A percentile compares a stretch with the other conserved stretches of the same genome.
Evolutionary conservation across 192 early-diverging fungal species (phyloP).

Genomic region (Backusella westeae): DNA sequence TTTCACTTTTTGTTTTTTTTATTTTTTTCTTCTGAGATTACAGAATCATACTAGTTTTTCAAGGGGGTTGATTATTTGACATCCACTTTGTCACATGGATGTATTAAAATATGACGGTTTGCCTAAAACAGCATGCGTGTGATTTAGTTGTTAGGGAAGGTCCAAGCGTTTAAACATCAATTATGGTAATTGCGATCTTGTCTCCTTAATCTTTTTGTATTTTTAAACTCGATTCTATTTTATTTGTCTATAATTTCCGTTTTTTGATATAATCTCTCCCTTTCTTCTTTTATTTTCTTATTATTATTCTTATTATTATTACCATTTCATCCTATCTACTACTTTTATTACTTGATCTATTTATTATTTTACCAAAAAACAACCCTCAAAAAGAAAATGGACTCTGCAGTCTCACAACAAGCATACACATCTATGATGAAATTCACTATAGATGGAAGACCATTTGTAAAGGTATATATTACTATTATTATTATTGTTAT

Average conservation of each 20-base stretch:
- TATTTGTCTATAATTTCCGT: neutral
- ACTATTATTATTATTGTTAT: neutral
- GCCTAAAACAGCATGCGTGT: neutral
- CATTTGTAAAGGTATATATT: constrained; percentile 53
- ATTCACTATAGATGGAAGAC: constrained; percentile 53
- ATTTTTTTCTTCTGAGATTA: constrained; percentile 4
- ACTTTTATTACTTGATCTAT: neutral
- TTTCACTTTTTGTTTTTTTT: neutral
- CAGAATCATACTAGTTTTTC: constrained; percentile 1
- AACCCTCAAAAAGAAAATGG: constrained; percentile 4
- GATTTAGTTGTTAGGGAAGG: constrained; percentile 2
- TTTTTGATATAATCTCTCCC: neutral
- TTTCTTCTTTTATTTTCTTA: constrained; percentile 4
- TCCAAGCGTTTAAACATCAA: neutral
- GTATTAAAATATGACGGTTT: neutral
- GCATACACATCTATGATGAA: constrained; percentile 52
- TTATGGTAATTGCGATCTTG: neutral
- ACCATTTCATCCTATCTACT: neutral
- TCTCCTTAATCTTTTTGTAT: constrained; percentile 13
- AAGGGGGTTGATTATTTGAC: constrained; percentile 2
- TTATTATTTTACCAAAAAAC: neutral
- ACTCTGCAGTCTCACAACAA: constrained; percentile 33
- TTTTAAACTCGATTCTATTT: constrained; percentile 13
- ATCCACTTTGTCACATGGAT: constrained; percentile 4
- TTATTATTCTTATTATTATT: constrained; percentile 1